Percentiles rank a stretch among this genome's conserved stretches.
Conservation (phyloP, 768 basidiomycete genomes). For the Daedaleopsis nitida region DNA sequence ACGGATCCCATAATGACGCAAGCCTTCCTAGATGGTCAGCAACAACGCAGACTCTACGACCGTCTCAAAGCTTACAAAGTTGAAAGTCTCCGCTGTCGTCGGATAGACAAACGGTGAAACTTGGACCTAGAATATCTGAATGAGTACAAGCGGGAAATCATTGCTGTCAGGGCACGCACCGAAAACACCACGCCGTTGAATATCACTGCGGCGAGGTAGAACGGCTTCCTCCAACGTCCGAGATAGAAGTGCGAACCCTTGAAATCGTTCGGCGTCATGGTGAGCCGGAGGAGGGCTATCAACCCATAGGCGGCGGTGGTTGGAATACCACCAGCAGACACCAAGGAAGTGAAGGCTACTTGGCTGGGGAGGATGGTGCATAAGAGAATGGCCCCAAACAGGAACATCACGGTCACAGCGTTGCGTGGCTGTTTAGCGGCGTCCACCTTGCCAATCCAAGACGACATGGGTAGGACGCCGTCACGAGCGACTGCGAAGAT, state of each 20-base stretch:
- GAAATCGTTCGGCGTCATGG: conserved; percentile 79
- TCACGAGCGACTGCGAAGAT: conserved; percentile 95
- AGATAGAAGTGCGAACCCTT: conserved; percentile 71
- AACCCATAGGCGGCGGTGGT: conserved; percentile 89
- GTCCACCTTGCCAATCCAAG: conserved; percentile 82
- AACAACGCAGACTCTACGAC: not conserved
- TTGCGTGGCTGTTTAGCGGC: conserved; percentile 73
- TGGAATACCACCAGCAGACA: conserved; percentile 84
- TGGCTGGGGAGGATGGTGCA: conserved; percentile 88
- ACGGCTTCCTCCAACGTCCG: conserved; percentile 63
- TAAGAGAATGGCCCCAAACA: conserved; percentile 74
- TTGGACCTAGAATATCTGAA: conserved; percentile 53
- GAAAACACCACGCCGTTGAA: conserved; percentile 79
- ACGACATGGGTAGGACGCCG: conserved; percentile 81
- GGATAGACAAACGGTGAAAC: conserved; percentile 90
- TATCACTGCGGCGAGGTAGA: conserved; percentile 65
- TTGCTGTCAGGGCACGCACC: conserved; percentile 41
- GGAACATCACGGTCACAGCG: conserved; percentile 84
- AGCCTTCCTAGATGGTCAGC: conserved; percentile 44
- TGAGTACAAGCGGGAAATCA: not conserved
- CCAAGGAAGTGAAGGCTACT: conserved; percentile 89
- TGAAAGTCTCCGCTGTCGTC: conserved; percentile 73
- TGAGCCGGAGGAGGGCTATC: conserved; percentile 73
- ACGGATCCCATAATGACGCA: conserved; percentile 78
- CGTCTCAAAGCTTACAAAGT: conserved; percentile 62